Evolutionary conservation across 2,329 filamentous ascomycete species (phyloP).

Genomic region (Diaporthe nobilis): DNA sequence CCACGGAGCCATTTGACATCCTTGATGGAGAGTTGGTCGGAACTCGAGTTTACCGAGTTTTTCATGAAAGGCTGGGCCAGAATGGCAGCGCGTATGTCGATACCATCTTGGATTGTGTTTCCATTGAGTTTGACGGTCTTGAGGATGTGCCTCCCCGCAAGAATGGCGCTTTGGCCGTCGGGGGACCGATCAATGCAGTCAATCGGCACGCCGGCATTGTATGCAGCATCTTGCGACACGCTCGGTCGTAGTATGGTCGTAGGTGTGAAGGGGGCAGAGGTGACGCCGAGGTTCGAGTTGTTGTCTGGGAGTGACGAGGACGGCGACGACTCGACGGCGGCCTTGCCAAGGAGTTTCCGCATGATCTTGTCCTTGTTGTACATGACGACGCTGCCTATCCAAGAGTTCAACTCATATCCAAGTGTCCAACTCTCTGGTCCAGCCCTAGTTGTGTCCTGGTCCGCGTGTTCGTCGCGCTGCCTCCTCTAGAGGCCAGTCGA

Average conservation of each 20-base stretch:
- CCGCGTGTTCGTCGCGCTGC: conserved; percentile 29
- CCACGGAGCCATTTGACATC: conserved; percentile 70
- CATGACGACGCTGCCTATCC: conserved; percentile 52
- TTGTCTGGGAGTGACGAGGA: conserved; percentile 55
- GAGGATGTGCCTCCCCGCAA: conserved; percentile 73
- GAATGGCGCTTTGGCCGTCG: conserved; percentile 68
- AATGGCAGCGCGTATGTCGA: conserved; percentile 72
- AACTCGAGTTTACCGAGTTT: conserved; percentile 54
- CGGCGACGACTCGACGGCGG: conserved; percentile 61
- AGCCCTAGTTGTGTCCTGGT: neutral
- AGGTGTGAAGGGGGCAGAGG: conserved; percentile 58
- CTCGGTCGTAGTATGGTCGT: conserved; percentile 64
- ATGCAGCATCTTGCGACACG: conserved; percentile 69
- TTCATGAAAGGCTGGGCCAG: conserved; percentile 62
- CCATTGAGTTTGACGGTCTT: conserved; percentile 72
- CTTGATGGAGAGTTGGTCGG: conserved; percentile 74
- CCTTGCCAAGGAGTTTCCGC: conserved; percentile 72
- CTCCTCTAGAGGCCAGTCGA: conserved; percentile 34
- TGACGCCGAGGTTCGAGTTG: conserved; percentile 51
- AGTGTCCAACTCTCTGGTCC: neutral
- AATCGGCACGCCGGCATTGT: conserved; percentile 67
- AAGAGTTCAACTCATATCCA: conserved; percentile 43
- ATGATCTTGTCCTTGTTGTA: conserved; percentile 71
- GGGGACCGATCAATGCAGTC: conserved; percentile 71
- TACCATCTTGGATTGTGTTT: conserved; percentile 65